Conservation (phyloP, 345 rosid genomes). For the Carallia brachiata region DNA sequence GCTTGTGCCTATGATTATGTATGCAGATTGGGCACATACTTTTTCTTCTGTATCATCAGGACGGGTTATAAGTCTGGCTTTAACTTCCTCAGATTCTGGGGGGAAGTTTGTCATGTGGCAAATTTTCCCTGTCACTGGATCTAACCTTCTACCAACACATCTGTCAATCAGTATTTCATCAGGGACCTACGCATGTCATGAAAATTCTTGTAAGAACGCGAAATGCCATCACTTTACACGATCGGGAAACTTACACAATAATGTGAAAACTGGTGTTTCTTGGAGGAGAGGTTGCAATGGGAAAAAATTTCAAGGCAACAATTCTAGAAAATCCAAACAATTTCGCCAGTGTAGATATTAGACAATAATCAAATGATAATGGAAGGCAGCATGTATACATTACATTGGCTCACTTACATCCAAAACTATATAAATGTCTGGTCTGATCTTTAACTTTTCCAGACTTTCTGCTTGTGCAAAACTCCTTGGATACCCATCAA, state of each 20-base stretch:
- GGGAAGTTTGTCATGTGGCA: constrained; percentile 71
- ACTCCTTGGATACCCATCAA: constrained; percentile 87
- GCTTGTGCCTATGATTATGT: not conserved
- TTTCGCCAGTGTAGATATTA: not conserved
- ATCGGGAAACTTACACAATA: too few species aligned
- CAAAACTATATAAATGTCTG: constrained; percentile 66
- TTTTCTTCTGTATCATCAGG: constrained; percentile 92
- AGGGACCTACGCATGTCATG: constrained; percentile 70
- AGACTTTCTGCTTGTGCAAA: constrained; percentile 74
- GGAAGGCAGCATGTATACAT: not conserved
- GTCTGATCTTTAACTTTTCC: constrained; percentile 63
- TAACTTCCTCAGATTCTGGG: constrained; percentile 68
- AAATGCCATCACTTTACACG: too few species aligned
- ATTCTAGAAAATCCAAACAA: not conserved
- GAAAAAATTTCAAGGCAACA: not conserved
- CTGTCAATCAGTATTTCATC: constrained; percentile 84
- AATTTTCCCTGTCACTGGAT: constrained; percentile 71
- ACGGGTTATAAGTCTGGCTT: constrained; percentile 75
- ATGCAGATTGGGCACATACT: constrained; percentile 27
- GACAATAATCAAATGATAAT: constrained; percentile 4
- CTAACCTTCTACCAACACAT: constrained; percentile 87
- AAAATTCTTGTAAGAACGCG: constrained; percentile 12
- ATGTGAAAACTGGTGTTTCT: not conserved
- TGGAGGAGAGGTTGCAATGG: not conserved
- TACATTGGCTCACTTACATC: constrained; percentile 48